A percentile compares a stretch with the other conserved stretches of the same genome.
These are phyloP conservation scores for Maudiozyma turicensis DNA, from an alignment of 805 yeast genomes.

Conservation along the genomic window DNA sequence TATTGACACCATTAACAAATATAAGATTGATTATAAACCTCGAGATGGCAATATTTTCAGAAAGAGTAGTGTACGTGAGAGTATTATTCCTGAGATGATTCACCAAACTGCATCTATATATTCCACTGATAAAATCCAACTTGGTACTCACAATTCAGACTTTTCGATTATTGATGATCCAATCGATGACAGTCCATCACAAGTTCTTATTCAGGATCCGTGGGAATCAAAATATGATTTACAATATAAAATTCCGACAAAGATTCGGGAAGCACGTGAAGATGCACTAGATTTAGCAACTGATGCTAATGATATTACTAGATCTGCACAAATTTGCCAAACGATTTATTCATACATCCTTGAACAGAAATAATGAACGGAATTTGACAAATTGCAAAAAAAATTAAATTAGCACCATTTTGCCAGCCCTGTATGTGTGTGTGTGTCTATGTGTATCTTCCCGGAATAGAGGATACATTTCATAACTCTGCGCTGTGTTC, in stretches of 20 bases:
- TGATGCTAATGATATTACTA: neutral
- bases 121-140: neutral
- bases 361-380: neutral
- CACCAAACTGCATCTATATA: neutral
- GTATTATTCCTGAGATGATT: slow-evolving; percentile 4
- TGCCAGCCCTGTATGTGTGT: neutral
- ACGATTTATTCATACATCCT: neutral
- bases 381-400: neutral
- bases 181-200: neutral
- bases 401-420: no score
- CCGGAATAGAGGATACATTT: no score
- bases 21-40: slow-evolving; percentile 12
- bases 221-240: neutral
- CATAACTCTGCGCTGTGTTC: no score
- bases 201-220: neutral
- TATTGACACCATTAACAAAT: slow-evolving; percentile 16
- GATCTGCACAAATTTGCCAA: neutral
- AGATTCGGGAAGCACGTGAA: neutral
- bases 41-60: slow-evolving; percentile 17
- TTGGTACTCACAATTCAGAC: no score
- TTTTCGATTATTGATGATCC: neutral
- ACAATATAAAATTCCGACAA: neutral
- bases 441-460: neutral
- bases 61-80: neutral
- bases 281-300: neutral